phyloP scores from a whole-genome alignment of 768 basidiomycete species.

The Leccinellum luteum region DNA sequence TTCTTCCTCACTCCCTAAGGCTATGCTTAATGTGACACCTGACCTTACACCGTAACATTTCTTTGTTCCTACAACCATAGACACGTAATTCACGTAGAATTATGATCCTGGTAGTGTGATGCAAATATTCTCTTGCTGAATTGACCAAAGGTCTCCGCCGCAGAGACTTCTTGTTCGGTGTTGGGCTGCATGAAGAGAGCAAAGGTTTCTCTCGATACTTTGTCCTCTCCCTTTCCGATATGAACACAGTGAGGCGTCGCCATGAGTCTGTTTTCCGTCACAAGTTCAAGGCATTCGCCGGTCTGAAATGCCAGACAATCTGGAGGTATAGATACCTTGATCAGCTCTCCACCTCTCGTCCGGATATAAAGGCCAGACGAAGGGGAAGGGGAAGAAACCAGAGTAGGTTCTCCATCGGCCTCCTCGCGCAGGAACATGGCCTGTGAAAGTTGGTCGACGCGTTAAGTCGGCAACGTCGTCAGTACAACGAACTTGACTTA shows the following conservation, averaged over 20 bases:
- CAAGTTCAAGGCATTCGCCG: slow-evolving; percentile 90
- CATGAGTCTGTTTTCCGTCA: slow-evolving; percentile 74
- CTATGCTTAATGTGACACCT: slow-evolving; percentile 6
- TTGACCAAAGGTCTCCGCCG: slow-evolving; percentile 77
- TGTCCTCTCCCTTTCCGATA: slow-evolving; percentile 54
- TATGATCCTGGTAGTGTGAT: slow-evolving; percentile 41
- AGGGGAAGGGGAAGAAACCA: slow-evolving; percentile 67
- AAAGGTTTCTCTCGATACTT: slow-evolving; percentile 82
- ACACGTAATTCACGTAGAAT: slow-evolving; percentile 19
- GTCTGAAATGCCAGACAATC: slow-evolving; percentile 95
- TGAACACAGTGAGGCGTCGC: slow-evolving; percentile 96
- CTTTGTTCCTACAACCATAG: slow-evolving; percentile 5
- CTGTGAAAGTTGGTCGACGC: slow-evolving; percentile 33
- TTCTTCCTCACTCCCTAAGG: not conserved
- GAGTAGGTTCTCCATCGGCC: slow-evolving; percentile 37
- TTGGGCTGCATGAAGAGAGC: slow-evolving; percentile 90
- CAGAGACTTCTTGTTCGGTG: slow-evolving; percentile 68
- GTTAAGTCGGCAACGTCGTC: slow-evolving; percentile 1
- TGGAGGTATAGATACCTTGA: slow-evolving; percentile 81
- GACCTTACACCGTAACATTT: slow-evolving; percentile 4
- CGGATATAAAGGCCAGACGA: slow-evolving; percentile 89
- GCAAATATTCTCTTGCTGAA: slow-evolving; percentile 83
- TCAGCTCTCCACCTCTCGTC: slow-evolving; percentile 73
- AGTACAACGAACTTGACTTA: slow-evolving; percentile 32
- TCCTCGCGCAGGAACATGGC: slow-evolving; percentile 78